Evolutionary conservation across 306 rosid species (phyloP), one percentile per base, ranked within the genome.

Genomic region (Biancaea sappan): DNA sequence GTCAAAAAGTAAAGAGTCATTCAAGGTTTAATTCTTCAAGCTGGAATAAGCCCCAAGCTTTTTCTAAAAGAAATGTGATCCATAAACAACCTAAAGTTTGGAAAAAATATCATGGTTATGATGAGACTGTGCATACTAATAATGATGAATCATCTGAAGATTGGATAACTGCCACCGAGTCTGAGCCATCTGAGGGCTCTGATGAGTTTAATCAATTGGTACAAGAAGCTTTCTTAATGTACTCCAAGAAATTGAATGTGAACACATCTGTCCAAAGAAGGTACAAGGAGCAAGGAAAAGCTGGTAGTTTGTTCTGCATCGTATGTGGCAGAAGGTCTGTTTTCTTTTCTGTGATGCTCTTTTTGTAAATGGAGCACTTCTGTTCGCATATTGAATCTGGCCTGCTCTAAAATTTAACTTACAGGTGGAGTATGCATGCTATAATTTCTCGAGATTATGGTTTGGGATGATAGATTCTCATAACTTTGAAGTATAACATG

Each of bases 251-350:
- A 76, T 66, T 94, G 86, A 94, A 86, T 91, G 72, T 83, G 81
- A 79, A 79, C 80, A 34, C 83, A 41, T 69, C 66, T 83, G 86
- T 87, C 70, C 91, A 81, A 63, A 88, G 85, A 84, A 86, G 96
- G 82, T 94, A 91, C 86, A 88, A 66, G 80, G 91, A 87, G 74
- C 92, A 90, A 77, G 98, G 98, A 81, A 91, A 87, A 73, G 89
- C 89, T 67, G 96, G 97, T 71, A 83, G 89, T 87, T 90, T 94
- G 87, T 94, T 82, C 88, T 94, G 98, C 92, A 80, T 91, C 75
- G 94, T 85, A 37, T 94, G 98, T 75, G 93, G 98, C 87, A 82
- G 76, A 90, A 94, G 98, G 98, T 94, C 79, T 82, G 96, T 89
- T 83, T 86, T 85, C 87, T 88, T 84, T 77, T 79, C 82, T 79